phyloP scores from a whole-genome alignment of 1,139 yeast species.

The Torulaspora globosa region DNA sequence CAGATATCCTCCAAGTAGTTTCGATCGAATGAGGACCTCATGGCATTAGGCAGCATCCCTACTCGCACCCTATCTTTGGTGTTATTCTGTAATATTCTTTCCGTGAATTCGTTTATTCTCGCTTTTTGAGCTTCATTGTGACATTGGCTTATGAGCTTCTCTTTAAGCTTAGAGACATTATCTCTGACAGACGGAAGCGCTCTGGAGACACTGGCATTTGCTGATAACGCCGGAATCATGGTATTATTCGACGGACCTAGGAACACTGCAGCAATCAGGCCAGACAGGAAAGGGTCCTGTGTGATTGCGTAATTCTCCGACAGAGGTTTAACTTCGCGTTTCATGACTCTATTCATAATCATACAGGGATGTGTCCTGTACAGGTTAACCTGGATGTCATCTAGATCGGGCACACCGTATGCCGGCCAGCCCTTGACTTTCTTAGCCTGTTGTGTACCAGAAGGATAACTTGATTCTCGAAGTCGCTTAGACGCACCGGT shows the following conservation, averaged over 20 bases:
- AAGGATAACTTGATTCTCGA: not conserved
- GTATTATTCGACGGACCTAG: slow-evolving; percentile 31
- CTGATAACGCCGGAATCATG: slow-evolving; percentile 29
- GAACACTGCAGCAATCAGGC: slow-evolving; percentile 29
- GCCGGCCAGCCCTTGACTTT: slow-evolving; percentile 1
- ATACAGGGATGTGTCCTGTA: slow-evolving; percentile 29
- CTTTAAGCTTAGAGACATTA: slow-evolving; percentile 25
- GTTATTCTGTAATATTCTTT: slow-evolving; percentile 26
- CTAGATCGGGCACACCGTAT: slow-evolving; percentile 4
- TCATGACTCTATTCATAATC: slow-evolving; percentile 30
- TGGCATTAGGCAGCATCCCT: slow-evolving; percentile 27
- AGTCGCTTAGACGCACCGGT: slow-evolving; percentile 12
- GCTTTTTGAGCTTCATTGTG: slow-evolving; percentile 19
- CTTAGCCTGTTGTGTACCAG: slow-evolving; percentile 1
- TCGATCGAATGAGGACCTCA: slow-evolving; percentile 17
- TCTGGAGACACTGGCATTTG: slow-evolving; percentile 23
- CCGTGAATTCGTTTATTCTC: slow-evolving; percentile 26
- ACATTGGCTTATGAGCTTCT: slow-evolving; percentile 23
- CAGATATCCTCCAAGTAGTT: slow-evolving; percentile 31
- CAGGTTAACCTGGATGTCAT: slow-evolving; percentile 23
- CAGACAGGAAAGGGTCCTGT: slow-evolving; percentile 31
- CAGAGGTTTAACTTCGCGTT: slow-evolving; percentile 34
- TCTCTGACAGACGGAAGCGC: slow-evolving; percentile 20
- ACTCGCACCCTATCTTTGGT: slow-evolving; percentile 25
- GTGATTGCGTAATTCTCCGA: slow-evolving; percentile 33